Base-by-base conservation (phyloP, 1,139 yeast genomes). In the Candida pseudocylindracea region DNA sequence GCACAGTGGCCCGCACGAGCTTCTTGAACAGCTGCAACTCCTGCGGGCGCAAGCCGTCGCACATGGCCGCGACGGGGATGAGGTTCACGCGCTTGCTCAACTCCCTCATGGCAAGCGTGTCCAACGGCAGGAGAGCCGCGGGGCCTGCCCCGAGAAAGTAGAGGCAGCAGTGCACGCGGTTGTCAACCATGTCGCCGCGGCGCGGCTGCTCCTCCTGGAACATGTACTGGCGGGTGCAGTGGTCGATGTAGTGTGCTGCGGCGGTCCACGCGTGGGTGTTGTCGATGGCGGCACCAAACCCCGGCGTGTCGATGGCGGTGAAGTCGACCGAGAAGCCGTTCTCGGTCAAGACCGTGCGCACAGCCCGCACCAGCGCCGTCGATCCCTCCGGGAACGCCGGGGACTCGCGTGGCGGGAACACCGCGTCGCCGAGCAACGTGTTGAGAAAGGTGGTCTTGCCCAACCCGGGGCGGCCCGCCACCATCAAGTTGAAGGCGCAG, bases 41-140 rank as follows among this genome's bases (percentile, higher is more conserved):
- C 3, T 45, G 50, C 4, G 39, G 34, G 10, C 73, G 67, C 39
- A 74, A 60, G 1, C 72, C 64, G 49, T 81, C 94, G 20, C 83
- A 67, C 46, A 79, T 79, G 27, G 80, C 62, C 39, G 81, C 64
- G 1, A 81, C 64, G 0, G 93, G 93, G 34, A 81, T 67, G 40
- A 81, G 53, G 45, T 76, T 80, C 12, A 73, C 81, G 35, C 80
- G 54, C 12, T 56, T 50, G 10, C 74, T 57, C 30, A 81, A 55
- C 41, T 68, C 72, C 44, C 63, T 66, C 83, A 81, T 74, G 2
- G 80, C 61, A 33, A 56, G 58, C 36, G 78, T 57, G 50, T 81
- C 93, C 33, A 74, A 50, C 0, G 91, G 79, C 10, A 58, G 54
- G 32, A 81, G 54, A 6, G 6, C 6, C 6, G 20, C 20, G 6